These are phyloP conservation scores for Senna siamea DNA, from an alignment of 306 rosid species.

Conservation along the genomic window DNA sequence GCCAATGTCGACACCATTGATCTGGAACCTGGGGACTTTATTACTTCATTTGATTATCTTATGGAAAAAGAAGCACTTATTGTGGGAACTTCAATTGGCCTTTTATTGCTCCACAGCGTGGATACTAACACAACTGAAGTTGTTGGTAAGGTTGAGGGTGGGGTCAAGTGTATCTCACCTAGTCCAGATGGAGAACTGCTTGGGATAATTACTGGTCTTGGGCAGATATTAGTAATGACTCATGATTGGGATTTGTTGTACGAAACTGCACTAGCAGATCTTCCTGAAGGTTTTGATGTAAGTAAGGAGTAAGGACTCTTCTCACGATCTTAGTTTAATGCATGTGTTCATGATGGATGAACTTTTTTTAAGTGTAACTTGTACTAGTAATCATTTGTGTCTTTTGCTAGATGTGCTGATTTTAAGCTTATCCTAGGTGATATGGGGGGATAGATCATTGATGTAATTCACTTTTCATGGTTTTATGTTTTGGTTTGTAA, in stretches of 20 bases:
- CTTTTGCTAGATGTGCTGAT: constrained; percentile 16
- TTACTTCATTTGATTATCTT: constrained; percentile 79
- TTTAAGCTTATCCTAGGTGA: neutral
- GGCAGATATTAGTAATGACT: constrained; percentile 80
- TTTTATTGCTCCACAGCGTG: constrained; percentile 64
- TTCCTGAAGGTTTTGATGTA: constrained; percentile 58
- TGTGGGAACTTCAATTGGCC: constrained; percentile 73
- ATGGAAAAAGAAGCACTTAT: constrained; percentile 95
- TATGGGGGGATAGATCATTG: neutral
- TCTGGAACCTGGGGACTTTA: constrained; percentile 64
- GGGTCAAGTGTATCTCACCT: constrained; percentile 72
- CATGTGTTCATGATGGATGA: neutral
- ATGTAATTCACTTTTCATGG: neutral
- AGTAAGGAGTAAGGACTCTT: constrained; percentile 78
- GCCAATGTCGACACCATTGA: constrained; percentile 55
- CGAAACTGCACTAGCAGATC: constrained; percentile 65
- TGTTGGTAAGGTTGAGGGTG: constrained; percentile 88
- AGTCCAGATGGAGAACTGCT: constrained; percentile 95
- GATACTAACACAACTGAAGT: constrained; percentile 58
- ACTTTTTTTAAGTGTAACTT: neutral
- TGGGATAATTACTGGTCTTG: constrained; percentile 60
- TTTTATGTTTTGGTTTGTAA: neutral
- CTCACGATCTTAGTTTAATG: constrained; percentile 8
- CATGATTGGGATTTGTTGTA: constrained; percentile 92
- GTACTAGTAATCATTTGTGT: neutral